phyloP scores from a whole-genome alignment of 495 filamentous ascomycete species.

The Copromyces sp. region DNA sequence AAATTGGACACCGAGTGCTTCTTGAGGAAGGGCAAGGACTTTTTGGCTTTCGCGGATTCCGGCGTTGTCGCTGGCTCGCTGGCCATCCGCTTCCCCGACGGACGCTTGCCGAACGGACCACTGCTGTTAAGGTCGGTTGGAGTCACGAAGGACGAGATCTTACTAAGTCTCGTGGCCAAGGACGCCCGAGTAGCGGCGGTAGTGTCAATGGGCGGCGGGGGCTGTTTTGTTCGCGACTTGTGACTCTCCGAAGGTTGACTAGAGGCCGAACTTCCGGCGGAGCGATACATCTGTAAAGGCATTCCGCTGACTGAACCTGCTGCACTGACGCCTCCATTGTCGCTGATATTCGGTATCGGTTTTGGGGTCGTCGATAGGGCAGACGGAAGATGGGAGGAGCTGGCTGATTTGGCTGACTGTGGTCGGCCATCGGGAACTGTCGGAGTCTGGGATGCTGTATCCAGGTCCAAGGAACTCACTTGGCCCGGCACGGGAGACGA shows the following conservation, averaged over 20 bases:
- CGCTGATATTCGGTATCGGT: conserved; percentile 20
- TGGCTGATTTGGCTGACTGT: conserved; percentile 29
- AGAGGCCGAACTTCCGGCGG: conserved; percentile 6
- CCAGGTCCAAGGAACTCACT: conserved; percentile 25
- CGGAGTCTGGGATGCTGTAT: conserved; percentile 27
- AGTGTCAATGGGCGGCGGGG: conserved; percentile 24
- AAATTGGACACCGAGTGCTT: conserved; percentile 41
- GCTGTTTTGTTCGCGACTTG: conserved; percentile 14
- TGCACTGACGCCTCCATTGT: conserved; percentile 10
- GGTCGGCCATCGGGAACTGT: conserved; percentile 30
- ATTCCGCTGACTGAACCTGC: conserved; percentile 32
- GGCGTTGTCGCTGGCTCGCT: conserved; percentile 34
- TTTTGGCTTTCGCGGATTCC: conserved; percentile 42
- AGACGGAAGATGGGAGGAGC: conserved; percentile 27
- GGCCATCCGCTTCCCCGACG: conserved; percentile 25
- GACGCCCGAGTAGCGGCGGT: conserved; percentile 13
- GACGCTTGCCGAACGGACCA: conserved; percentile 16
- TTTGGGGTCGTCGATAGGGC: conserved; percentile 10
- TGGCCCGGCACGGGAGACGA: conserved; percentile 39
- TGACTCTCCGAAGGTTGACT: conserved; percentile 14
- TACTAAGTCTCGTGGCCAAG: conserved; percentile 17
- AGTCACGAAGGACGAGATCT: conserved; percentile 29
- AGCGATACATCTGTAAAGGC: conserved; percentile 28
- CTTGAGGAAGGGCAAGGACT: conserved; percentile 43
- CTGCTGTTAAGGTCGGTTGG: conserved; percentile 24